These are phyloP conservation scores for Aspergillus sclerotialis DNA, from an alignment of 2,329 filamentous ascomycete genomes.

Conservation along the genomic window DNA sequence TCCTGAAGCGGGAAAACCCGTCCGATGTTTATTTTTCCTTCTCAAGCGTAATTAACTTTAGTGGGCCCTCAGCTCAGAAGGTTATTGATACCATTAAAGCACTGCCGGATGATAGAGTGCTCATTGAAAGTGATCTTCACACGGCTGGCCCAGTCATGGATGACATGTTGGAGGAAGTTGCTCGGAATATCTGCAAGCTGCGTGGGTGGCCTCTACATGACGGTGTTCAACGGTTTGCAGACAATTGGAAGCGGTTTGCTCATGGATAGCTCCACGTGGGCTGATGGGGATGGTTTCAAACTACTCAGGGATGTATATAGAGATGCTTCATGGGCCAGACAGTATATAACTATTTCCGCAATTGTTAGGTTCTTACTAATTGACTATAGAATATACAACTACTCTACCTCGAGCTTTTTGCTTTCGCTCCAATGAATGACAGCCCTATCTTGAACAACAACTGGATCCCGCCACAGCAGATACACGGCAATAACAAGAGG, in stretches of 20 bases:
- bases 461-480: not conserved
- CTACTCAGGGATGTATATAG: too few species aligned
- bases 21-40: conserved; percentile 81
- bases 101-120: conserved; percentile 68
- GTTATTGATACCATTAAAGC: conserved; percentile 61
- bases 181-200: conserved; percentile 66
- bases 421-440: too few species aligned
- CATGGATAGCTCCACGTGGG: too few species aligned
- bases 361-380: too few species aligned
- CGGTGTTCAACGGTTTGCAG: conserved; percentile 59
- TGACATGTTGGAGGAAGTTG: conserved; percentile 63
- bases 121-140: conserved; percentile 89
- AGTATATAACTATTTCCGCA: too few species aligned
- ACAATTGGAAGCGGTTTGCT: conserved; percentile 73
- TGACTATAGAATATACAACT: too few species aligned
- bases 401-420: too few species aligned
- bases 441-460: not conserved
- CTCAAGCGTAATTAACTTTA: conserved; percentile 74
- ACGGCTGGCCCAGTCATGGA: conserved; percentile 78
- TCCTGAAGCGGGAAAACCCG: conserved; percentile 65
- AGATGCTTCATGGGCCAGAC: too few species aligned
- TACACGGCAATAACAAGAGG: conserved; percentile 50
- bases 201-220: conserved; percentile 71
- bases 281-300: too few species aligned
- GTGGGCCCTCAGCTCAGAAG: conserved; percentile 46